A percentile compares a stretch with the other conserved stretches of the same genome.
Evolutionary conservation across 805 yeast species (phyloP).

Genomic region (Wickerhamia fluorescens): DNA sequence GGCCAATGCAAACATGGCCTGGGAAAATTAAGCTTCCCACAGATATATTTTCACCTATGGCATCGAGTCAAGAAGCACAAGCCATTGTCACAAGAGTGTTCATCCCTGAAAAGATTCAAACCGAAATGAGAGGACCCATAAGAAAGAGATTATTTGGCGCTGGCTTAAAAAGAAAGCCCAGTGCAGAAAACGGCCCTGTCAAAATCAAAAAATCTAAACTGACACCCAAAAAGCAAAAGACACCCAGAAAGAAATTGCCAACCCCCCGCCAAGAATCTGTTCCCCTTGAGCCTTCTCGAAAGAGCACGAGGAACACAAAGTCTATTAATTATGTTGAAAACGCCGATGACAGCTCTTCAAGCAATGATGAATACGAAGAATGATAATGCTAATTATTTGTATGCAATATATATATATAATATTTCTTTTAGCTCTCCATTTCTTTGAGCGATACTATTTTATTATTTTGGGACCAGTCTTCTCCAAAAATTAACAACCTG

Average conservation of each 20-base stretch:
- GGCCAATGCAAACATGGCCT: slow-evolving; percentile 78
- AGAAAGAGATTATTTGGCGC: slow-evolving; percentile 15
- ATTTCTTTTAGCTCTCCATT: slow-evolving; percentile 32
- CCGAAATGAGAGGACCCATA: slow-evolving; percentile 25
- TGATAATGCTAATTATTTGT: too few species aligned
- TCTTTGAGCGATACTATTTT: slow-evolving; percentile 37
- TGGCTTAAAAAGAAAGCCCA: slow-evolving; percentile 7
- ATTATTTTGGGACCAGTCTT: slow-evolving; percentile 59
- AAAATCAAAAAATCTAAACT: slow-evolving; percentile 5
- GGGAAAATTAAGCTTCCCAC: slow-evolving; percentile 63
- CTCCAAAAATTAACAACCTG: slow-evolving; percentile 67
- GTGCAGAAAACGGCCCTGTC: slow-evolving; percentile 4
- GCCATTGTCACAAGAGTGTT: slow-evolving; percentile 47
- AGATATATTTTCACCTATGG: slow-evolving; percentile 65
- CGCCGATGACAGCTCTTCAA: too few species aligned
- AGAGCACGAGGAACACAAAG: slow-evolving; percentile 32
- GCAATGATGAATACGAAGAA: too few species aligned
- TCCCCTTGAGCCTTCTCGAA: slow-evolving; percentile 41
- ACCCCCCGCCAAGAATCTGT: too few species aligned
- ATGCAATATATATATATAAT: too few species aligned
- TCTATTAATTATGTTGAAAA: slow-evolving; percentile 30
- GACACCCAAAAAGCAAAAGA: slow-evolving; percentile 19
- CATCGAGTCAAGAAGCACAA: slow-evolving; percentile 51
- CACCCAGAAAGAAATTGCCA: slow-evolving; percentile 7
- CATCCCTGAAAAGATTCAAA: slow-evolving; percentile 42